Evolutionary conservation across 768 basidiomycete genomes (phyloP), one percentile per base, ranked within the genome.

Genomic region (Termitomyces sp.): DNA sequence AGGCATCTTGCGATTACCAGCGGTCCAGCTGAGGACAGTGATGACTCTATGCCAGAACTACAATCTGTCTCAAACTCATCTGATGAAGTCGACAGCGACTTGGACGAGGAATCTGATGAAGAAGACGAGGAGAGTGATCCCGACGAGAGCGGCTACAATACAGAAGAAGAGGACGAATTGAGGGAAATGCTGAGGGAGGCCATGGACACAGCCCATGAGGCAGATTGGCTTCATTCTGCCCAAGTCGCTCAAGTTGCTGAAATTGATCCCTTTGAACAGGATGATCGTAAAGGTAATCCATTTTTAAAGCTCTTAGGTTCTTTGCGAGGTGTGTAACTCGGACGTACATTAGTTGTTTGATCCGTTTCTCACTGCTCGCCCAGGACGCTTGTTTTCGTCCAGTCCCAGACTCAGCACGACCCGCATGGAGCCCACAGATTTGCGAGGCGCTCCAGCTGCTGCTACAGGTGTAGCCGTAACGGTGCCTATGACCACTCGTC

Each of bases 271-370:
- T 77, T 79, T 48, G 67, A 75, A 41, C 51, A 39, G 41, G 68
- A 84, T 24, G 78, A 81, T 53, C 75, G 78, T 53, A 86, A 85
- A 65, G 81, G 78, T 20, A 94, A 93, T 65, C 88, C 90, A 0
- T 92, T 94, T 69, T 68, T 92, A 64, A 91, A 86, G 67, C 69
- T 92, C 36, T 73, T 94, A 61, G 85, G 86, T 36, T 86, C 87
- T 15, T 68, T 93, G 57, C 79, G 86, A 81, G 91, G 90, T 85
- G 55, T 36, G 71, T 60, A 6, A 16, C 39, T 20, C 42, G 18
- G 46, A 4, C 16, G 39, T 20, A 2, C 24, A 48, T 28, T 28
- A 22, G 10, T 20, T 9, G 7, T 55, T 10, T 8, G 50, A 2
- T 33, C 29, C 20, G 37, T 6, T 31, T 47, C 44, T 18, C 13